Evolutionary conservation across 164 flowering plant species (phyloP), one percentile per base, ranked within the genome.

Genomic region (Houttuynia cordata): DNA sequence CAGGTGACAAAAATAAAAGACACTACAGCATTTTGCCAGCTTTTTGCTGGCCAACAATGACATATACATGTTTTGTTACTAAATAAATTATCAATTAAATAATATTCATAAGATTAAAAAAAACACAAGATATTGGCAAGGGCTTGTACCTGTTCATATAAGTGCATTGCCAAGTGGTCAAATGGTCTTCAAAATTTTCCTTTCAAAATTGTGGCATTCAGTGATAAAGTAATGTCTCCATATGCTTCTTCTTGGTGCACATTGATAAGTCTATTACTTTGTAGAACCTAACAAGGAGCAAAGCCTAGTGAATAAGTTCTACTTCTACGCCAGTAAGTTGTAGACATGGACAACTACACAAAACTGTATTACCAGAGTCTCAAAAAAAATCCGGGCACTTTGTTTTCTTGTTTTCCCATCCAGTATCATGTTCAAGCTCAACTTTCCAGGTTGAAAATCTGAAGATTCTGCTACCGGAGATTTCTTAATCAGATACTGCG

Each of bases 351-450:
- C 14, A 45, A 17, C 14, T 17, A 45, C 14, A 45, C 49, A 45
- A 10, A 14, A 54, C 30, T 30, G 37, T 30, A 24, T 75, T 79
- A 91, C 99, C 89, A 94, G 69, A 53, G 83, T 84, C 70, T 94
- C 96, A 59, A 30, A 85, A 72, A 94, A 83, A 96, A 94, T 81
- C 53, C 91, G 82, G 40, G 96, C 91, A 68, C 87, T 80, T 51
- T 84, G 40, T 66, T 84, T 94, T 68, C 86, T 84, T 45, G 79
- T 70, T 77, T 79, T 87, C 59, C 91, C 92, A 70, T 86, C 71
- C 24, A 94, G 73, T 50, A 85, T 83, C 57, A 74, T 72, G 73
- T 76, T 77, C 75, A 88, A 76, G 63, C 79, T 84, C 57, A 94
- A 78, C 63, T 68, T 70, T 60, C 62, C 81, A 34, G 64, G 30